These are phyloP conservation scores for Phyllosticta paracitricarpa DNA, from an alignment of 2,329 filamentous ascomycete species.

Conservation along the genomic window DNA sequence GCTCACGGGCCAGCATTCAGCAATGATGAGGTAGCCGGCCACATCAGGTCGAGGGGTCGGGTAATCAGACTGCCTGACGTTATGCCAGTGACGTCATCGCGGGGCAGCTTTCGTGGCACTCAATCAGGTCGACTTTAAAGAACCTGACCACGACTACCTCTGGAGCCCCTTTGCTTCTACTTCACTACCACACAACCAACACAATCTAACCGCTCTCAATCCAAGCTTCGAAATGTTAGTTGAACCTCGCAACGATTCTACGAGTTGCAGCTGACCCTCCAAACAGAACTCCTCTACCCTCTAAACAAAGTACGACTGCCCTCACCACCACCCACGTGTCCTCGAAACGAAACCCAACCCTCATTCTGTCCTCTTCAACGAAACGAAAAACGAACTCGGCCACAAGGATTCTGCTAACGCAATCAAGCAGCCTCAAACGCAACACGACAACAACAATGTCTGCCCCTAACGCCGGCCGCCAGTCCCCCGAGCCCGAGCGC, in stretches of 20 bases:
- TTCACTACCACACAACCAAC: background rate
- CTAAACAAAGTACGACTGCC: background rate
- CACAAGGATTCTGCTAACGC: background rate
- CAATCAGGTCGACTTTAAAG: background rate
- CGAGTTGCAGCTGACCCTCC: background rate
- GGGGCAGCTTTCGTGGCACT: conserved; percentile 3
- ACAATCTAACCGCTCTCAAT: background rate
- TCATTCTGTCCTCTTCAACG: background rate
- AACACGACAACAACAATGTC: conserved; percentile 44
- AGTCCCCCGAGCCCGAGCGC: conserved; percentile 66
- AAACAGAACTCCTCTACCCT: background rate
- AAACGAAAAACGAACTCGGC: background rate
- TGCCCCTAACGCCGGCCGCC: conserved; percentile 53
- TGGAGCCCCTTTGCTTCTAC: background rate
- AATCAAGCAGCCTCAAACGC: conserved; percentile 16
- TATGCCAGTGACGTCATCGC: conserved; percentile 8
- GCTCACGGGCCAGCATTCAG: background rate
- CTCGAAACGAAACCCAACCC: background rate
- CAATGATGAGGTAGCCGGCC: conserved; percentile 2
- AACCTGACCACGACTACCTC: background rate
- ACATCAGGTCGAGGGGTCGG: no score
- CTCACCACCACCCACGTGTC: background rate
- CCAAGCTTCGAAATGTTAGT: background rate
- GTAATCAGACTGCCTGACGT: background rate
- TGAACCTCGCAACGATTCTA: background rate